Evolutionary conservation across 192 early-diverging fungal genomes (phyloP).

Genomic region (Paraglomus brasilianum): DNA sequence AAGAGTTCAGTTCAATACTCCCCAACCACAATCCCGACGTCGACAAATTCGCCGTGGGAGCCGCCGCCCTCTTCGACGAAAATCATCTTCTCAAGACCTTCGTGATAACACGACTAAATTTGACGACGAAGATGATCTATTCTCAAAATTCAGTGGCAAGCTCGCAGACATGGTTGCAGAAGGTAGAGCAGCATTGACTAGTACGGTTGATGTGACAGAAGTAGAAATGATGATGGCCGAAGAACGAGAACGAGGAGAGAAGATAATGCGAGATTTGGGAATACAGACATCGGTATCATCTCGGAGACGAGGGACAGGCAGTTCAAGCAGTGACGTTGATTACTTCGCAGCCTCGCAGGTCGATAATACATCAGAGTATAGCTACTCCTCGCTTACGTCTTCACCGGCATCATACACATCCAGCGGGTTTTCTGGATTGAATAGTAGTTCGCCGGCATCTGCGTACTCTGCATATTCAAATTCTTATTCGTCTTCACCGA

Average conservation of each 20-base stretch:
- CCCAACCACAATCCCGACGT: neutral
- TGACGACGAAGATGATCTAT: conserved; percentile 8
- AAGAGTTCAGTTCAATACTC: no score
- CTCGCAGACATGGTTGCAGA: conserved; percentile 21
- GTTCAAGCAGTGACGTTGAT: conserved; percentile 2
- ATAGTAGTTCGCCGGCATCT: no score
- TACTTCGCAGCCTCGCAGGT: neutral
- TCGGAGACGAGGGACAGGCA: neutral
- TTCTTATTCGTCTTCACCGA: no score
- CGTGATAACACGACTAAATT: neutral
- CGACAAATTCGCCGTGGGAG: conserved; percentile 12
- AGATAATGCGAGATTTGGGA: conserved; percentile 22
- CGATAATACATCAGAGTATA: no score
- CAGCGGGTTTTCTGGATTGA: no score
- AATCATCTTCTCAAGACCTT: neutral
- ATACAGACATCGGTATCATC: neutral
- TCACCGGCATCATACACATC: no score
- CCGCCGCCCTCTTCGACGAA: neutral
- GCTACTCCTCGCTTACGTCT: no score
- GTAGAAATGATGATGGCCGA: conserved; percentile 27
- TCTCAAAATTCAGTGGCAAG: conserved; percentile 23
- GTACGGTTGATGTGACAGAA: conserved; percentile 23
- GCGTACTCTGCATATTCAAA: no score
- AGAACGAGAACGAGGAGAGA: conserved; percentile 25
- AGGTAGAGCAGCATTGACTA: conserved; percentile 26